Evolutionary conservation across 1,284 basidiomycete genomes (phyloP), one percentile per base, ranked within the genome.

Genomic region (Microbotryum scabiosae): DNA sequence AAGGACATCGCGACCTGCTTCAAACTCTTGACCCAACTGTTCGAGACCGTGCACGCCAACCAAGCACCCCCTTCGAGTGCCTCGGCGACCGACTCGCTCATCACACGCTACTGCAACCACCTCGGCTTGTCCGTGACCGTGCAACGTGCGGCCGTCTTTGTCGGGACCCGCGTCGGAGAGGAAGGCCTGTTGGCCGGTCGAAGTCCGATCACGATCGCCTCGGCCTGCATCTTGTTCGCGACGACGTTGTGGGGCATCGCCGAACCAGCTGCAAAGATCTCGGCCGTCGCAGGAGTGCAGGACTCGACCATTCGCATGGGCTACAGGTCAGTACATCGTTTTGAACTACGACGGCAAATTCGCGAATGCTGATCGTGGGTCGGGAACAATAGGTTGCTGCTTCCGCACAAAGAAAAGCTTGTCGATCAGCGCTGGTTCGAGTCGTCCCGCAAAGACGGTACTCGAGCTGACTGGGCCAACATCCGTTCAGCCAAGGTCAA

Each of bases 61-160:
- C 66, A 54, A 60, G 65, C 59, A 48, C 60, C 55, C 48, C 36
- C 36, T 41, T 72, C 73, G 36, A 73, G 72, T 26, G 73, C 72
- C 55, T 59, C 83, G 81, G 20, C 86, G 81, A 67, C 90, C 3
- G 90, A 94, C 75, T 89, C 87, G 68, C 80, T 97, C 36, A 83
- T 97, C 54, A 85, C 87, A n/a, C 87, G 93, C 61, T 96, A 91
- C 77, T 90, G 88, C 78, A 96, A 96, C 76, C 90, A 94, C 72
- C 81, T 94, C 63, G 89, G 88, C 64, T 79, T 94, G n/a, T 87
- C 89, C 6, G 80, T 87, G 55, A 85, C 83, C 67, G 81, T 93
- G 57, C 86, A 90, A 74, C 82, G 85, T 36, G 88, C 88, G 25
- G 89, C 90, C 71, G 82, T 85, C 56, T 87, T 93, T 68, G 86